A percentile compares a stretch with the other conserved stretches of the same genome.
These are phyloP conservation scores for Corinectria fuckeliana DNA, from an alignment of 2,329 filamentous ascomycete species.

Conservation along the genomic window DNA sequence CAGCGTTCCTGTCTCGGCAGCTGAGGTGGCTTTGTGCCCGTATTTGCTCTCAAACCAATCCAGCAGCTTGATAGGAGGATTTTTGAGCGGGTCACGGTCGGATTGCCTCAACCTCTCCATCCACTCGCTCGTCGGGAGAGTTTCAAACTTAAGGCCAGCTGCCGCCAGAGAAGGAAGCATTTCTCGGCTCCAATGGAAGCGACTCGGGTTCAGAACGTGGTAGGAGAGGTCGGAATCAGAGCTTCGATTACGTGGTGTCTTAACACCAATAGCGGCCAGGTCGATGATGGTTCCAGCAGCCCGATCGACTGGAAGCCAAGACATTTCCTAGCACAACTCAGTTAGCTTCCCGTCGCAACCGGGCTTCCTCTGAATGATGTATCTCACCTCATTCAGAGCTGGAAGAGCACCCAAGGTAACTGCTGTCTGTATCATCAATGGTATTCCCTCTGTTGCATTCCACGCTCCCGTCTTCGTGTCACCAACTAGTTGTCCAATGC, in stretches of 20 bases:
- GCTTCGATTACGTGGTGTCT: not conserved
- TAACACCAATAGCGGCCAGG: constrained; percentile 7
- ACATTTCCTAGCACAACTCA: constrained; percentile 22
- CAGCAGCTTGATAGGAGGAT: constrained; percentile 59
- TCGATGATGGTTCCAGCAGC: constrained; percentile 27
- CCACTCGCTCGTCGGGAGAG: constrained; percentile 53
- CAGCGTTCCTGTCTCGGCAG: constrained; percentile 14
- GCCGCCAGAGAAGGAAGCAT: constrained; percentile 55
- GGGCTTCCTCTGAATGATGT: accelerated
- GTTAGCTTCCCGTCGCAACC: not conserved
- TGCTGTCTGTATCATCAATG: constrained; percentile 58
- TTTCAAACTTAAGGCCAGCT: constrained; percentile 53
- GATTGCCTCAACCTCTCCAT: constrained; percentile 50
- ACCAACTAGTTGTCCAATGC: constrained; percentile 58
- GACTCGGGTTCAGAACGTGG: constrained; percentile 27
- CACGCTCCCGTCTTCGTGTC: constrained; percentile 55
- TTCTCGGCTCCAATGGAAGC: constrained; percentile 57
- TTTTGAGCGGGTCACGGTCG: constrained; percentile 51
- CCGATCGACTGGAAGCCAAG: constrained; percentile 29
- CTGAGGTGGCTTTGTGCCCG: constrained; percentile 20
- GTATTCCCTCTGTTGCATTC: constrained; percentile 59
- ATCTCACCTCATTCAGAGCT: constrained; percentile 47
- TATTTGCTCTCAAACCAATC: constrained; percentile 55
- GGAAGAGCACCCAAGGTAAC: constrained; percentile 55
- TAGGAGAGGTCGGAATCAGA: constrained; percentile 24